phyloP scores from a whole-genome alignment of 2,329 filamentous ascomycete species.

The Huntiella moniliformis region DNA sequence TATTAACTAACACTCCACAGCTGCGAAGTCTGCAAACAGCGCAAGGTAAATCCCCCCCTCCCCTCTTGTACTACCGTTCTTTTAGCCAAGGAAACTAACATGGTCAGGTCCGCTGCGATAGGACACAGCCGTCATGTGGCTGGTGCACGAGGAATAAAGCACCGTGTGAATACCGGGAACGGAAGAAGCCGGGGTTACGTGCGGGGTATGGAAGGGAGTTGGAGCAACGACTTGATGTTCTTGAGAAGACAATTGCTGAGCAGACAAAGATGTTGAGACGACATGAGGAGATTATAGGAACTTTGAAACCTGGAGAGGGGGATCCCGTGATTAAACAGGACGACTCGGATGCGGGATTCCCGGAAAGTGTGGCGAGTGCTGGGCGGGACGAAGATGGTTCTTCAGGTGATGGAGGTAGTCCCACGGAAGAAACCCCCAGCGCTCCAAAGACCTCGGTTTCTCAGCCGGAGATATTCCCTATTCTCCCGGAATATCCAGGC shows the following conservation, averaged over 20 bases:
- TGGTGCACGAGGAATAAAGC: constrained; percentile 48
- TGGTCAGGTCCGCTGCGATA: constrained; percentile 51
- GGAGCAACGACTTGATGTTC: constrained; percentile 50
- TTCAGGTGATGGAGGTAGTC: neutral
- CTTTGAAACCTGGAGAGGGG: neutral
- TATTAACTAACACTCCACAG: constrained; percentile 20
- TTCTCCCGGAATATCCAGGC: constrained; percentile 7
- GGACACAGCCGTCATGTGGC: constrained; percentile 52
- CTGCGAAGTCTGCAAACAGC: constrained; percentile 62
- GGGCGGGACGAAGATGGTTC: neutral
- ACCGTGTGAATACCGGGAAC: constrained; percentile 47
- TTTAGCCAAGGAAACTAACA: neutral
- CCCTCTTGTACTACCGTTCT: neutral
- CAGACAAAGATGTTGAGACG: constrained; percentile 48
- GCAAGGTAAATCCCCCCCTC: constrained; percentile 41
- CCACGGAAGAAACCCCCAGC: neutral
- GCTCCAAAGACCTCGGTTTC: neutral
- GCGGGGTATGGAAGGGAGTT: constrained; percentile 55
- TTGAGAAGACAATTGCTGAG: constrained; percentile 45
- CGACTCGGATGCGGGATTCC: neutral
- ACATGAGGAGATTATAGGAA: constrained; percentile 24
- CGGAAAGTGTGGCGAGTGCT: neutral
- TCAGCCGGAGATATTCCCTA: neutral
- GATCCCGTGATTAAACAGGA: too few relatives aligned
- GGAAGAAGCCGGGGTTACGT: constrained; percentile 46